phyloP scores from a whole-genome alignment of 768 basidiomycete genomes.

The Filobasidium floriforme region DNA sequence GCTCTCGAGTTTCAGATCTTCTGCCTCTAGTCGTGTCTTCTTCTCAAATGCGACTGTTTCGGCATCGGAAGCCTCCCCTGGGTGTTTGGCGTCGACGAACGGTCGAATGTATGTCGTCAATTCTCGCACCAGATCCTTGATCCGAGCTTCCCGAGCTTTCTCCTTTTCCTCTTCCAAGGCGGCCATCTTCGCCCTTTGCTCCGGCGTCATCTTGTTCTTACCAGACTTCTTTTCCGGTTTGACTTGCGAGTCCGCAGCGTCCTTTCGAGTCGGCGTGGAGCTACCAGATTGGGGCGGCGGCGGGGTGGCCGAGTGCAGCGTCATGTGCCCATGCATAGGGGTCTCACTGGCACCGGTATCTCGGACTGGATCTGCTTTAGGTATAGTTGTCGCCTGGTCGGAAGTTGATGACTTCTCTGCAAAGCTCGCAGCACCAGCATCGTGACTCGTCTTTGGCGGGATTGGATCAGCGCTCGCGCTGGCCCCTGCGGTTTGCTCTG shows the following conservation, averaged over 20 bases:
- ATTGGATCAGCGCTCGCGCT: conserved; percentile 36
- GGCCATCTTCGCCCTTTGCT: conserved; percentile 75
- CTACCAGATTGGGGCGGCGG: conserved; percentile 23
- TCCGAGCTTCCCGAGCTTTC: conserved; percentile 53
- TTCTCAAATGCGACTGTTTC: conserved; percentile 74
- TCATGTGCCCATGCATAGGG: conserved; percentile 25
- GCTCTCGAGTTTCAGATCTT: conserved; percentile 91
- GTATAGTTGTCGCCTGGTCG: too few relatives aligned
- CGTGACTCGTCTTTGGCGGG: too few relatives aligned
- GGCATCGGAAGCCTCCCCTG: conserved; percentile 58
- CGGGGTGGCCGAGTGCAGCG: conserved; percentile 22
- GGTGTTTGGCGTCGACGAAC: conserved; percentile 80
- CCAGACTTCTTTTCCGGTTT: conserved; percentile 44
- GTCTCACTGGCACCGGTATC: too few relatives aligned
- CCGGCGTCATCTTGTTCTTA: conserved; percentile 58
- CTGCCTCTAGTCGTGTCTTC: conserved; percentile 72
- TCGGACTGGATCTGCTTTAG: too few relatives aligned
- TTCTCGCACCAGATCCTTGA: conserved; percentile 67
- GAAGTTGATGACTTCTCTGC: too few relatives aligned
- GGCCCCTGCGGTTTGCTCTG: conserved; percentile 81
- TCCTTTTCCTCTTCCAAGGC: conserved; percentile 73
- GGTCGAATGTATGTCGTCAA: conserved; percentile 77
- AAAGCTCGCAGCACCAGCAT: too few relatives aligned
- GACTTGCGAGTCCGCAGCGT: conserved; percentile 29
- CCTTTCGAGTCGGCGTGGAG: conserved; percentile 9